phyloP scores from a whole-genome alignment of 176 grass and related monocot genomes.

The Bolboschoenus planiculmis region DNA sequence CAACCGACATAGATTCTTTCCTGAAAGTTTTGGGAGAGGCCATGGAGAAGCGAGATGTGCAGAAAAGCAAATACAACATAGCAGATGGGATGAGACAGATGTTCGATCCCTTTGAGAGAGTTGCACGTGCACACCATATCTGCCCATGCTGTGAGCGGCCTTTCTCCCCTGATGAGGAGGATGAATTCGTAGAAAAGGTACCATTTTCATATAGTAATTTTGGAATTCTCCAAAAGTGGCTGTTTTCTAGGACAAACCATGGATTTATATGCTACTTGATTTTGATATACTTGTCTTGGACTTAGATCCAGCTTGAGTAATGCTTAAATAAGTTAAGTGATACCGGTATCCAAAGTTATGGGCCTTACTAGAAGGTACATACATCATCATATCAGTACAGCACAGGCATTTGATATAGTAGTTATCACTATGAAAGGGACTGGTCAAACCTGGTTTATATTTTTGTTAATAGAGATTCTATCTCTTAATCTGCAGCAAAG shows the following conservation, averaged over 20 bases:
- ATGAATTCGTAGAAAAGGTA: conserved; percentile 79
- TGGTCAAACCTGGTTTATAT: background rate
- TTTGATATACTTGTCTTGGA: background rate
- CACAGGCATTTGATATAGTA: background rate
- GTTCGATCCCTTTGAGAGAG: conserved; percentile 76
- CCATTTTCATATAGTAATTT: background rate
- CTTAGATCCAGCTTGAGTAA: background rate
- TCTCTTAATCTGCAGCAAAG: conserved; percentile 68
- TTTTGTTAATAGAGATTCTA: conserved; percentile 7
- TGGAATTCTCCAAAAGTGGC: background rate
- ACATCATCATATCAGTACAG: background rate
- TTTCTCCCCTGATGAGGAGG: conserved; percentile 88
- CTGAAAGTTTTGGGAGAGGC: conserved; percentile 66
- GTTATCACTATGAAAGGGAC: background rate
- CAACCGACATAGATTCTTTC: conserved; percentile 48
- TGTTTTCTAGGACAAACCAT: background rate
- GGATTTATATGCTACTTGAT: background rate
- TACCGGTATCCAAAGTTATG: background rate
- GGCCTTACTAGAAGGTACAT: background rate
- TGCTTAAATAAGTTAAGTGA: background rate
- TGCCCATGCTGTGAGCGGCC: conserved; percentile 85
- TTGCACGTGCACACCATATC: conserved; percentile 66
- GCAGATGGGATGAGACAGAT: conserved; percentile 77
- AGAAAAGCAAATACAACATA: conserved; percentile 61
- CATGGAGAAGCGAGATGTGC: conserved; percentile 77